Conservation (phyloP, 495 filamentous ascomycete species). For the Neurospora tetrasperma region DNA sequence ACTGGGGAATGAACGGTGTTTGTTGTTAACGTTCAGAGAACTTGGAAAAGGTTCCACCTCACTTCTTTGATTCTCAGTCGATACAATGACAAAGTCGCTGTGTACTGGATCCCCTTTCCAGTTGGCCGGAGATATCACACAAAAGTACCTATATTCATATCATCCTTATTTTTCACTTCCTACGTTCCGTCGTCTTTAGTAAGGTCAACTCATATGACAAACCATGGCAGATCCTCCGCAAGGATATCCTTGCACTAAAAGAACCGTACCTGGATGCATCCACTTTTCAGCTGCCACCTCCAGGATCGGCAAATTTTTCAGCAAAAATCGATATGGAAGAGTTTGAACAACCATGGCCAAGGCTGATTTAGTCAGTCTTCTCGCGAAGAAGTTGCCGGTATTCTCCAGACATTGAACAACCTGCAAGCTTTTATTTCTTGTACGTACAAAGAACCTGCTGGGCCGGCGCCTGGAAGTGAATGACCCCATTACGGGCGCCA, state of each 20-base stretch:
- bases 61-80: neutral
- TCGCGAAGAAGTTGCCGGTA: neutral
- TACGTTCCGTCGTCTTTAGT: neutral
- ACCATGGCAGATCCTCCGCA: neutral
- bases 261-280: neutral
- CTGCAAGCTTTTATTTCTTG: neutral
- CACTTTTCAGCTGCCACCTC: neutral
- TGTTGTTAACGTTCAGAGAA: neutral
- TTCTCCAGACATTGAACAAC: neutral
- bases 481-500: neutral
- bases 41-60: neutral
- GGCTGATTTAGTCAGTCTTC: neutral
- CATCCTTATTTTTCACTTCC: neutral
- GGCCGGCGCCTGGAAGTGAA: neutral
- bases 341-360: neutral
- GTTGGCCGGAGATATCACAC: neutral
- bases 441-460: neutral
- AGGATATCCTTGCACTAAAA: neutral
- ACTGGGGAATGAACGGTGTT: neutral
- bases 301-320: neutral
- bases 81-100: neutral
- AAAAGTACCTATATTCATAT: neutral
- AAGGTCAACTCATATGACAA: neutral
- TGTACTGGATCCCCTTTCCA: neutral
- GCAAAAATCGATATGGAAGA: neutral